Percentiles rank a stretch among this genome's conserved stretches.
phyloP scores from a whole-genome alignment of 164 flowering plant genomes.

The Platanus orientalis region DNA sequence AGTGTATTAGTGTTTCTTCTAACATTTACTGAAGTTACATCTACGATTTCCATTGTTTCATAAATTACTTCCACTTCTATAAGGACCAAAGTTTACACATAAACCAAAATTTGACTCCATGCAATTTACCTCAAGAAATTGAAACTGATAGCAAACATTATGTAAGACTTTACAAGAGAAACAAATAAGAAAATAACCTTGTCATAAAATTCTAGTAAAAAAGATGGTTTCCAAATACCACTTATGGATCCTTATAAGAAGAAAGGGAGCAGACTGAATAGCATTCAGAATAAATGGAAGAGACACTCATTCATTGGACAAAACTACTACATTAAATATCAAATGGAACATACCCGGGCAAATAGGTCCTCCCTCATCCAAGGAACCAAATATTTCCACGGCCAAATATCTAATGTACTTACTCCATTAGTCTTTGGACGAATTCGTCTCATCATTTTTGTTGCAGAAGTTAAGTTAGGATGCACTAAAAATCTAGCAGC shows the following conservation, averaged over 20 bases:
- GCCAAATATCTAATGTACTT: conserved; percentile 97
- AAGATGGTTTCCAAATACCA: not conserved
- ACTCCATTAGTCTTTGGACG: conserved; percentile 48
- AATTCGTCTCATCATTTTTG: conserved; percentile 43
- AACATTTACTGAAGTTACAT: too few relatives aligned
- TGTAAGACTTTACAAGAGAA: not conserved
- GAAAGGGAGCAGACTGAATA: not conserved
- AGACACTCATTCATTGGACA: not conserved
- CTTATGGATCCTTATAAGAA: not conserved
- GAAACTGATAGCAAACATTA: not conserved
- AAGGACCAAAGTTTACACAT: too few relatives aligned
- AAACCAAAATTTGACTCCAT: not conserved
- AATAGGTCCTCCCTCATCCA: conserved; percentile 99
- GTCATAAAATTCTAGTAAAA: not conserved
- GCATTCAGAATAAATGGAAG: not conserved
- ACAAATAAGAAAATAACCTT: not conserved
- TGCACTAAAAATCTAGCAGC: conserved; percentile 92
- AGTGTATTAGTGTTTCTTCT: too few relatives aligned
- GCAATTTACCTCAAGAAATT: not conserved
- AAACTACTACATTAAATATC: not conserved
- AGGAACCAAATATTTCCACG: conserved; percentile 98
- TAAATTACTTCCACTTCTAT: too few relatives aligned
- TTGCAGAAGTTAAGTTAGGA: conserved; percentile 80
- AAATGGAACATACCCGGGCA: conserved; percentile 60
- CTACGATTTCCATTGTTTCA: too few relatives aligned